Percentiles rank a stretch among this genome's conserved stretches.
Evolutionary conservation across 2,329 filamentous ascomycete genomes (phyloP).

Genomic region (Pyricularia grisea): DNA sequence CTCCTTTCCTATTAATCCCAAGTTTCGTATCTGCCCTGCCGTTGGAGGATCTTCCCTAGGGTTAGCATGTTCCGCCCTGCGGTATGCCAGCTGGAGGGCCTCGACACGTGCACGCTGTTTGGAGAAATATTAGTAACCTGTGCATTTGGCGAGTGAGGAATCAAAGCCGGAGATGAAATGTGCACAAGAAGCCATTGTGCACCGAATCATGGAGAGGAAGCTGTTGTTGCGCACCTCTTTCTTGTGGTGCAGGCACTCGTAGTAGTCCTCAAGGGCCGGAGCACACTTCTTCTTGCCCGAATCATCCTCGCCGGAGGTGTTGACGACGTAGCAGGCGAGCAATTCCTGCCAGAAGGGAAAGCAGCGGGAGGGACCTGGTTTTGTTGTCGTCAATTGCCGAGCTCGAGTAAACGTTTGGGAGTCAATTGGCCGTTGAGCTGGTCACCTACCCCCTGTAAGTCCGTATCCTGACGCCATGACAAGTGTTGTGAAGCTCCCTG

Average conservation of each 20-base stretch:
- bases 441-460: slow-evolving; percentile 63
- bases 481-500: slow-evolving; percentile 12
- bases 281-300: slow-evolving; percentile 82
- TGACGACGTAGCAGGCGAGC: slow-evolving; percentile 95
- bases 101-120: slow-evolving; percentile 65
- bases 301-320: slow-evolving; percentile 69
- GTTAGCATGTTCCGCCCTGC: slow-evolving; percentile 66
- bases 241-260: slow-evolving; percentile 96
- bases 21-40: slow-evolving; percentile 76
- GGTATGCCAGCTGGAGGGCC: slow-evolving; percentile 75
- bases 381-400: not conserved
- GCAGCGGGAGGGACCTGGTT: slow-evolving; percentile 63
- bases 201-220: not conserved
- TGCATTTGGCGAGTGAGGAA: not conserved
- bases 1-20: slow-evolving; percentile 77
- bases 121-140: not conserved
- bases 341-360: slow-evolving; percentile 99
- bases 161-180: not conserved
- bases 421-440: slow-evolving; percentile 4
- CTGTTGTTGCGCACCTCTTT: slow-evolving; percentile 65
- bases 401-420: slow-evolving; percentile 6
- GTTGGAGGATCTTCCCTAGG: slow-evolving; percentile 73
- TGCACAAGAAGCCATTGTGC: not conserved
- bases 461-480: slow-evolving; percentile 75
- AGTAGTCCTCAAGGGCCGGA: slow-evolving; percentile 87